These are phyloP conservation scores for Trametes meyenii DNA, from an alignment of 768 basidiomycete species.

Conservation along the genomic window DNA sequence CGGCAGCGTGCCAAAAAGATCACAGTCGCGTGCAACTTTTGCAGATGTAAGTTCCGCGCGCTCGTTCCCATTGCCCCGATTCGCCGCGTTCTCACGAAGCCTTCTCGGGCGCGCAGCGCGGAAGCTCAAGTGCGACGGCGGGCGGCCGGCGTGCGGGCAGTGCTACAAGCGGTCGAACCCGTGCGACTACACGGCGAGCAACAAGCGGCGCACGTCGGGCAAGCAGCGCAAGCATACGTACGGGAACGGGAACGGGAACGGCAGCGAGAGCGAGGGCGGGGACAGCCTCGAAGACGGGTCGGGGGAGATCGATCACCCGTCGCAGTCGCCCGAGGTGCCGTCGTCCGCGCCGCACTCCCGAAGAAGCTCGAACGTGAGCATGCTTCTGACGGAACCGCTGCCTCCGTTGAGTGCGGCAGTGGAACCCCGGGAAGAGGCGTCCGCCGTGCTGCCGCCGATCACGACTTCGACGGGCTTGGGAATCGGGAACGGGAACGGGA, in stretches of 20 bases:
- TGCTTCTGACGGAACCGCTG: slow-evolving; percentile 30
- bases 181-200: slow-evolving; percentile 79
- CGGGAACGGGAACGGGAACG: slow-evolving; percentile 34
- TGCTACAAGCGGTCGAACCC: slow-evolving; percentile 77
- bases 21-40: slow-evolving; percentile 89
- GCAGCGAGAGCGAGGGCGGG: slow-evolving; percentile 46
- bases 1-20: slow-evolving; percentile 83
- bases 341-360: slow-evolving; percentile 31
- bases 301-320: slow-evolving; percentile 45
- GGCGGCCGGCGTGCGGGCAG: slow-evolving; percentile 80
- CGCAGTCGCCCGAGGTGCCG: slow-evolving; percentile 56
- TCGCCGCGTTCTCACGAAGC: slow-evolving; percentile 13
- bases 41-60: slow-evolving; percentile 71
- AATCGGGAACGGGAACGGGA: too few relatives aligned
- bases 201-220: slow-evolving; percentile 66
- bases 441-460: slow-evolving; percentile 27
- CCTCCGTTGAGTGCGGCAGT: slow-evolving; percentile 28
- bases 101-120: slow-evolving; percentile 53
- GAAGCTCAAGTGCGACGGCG: slow-evolving; percentile 88
- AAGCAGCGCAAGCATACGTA: slow-evolving; percentile 56
- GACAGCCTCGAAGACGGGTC: slow-evolving; percentile 59
- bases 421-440: slow-evolving; percentile 25
- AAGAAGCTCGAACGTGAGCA: slow-evolving; percentile 31
- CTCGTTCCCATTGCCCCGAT: slow-evolving; percentile 4
- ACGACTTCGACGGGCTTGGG: slow-evolving; percentile 3